These are phyloP conservation scores for Cardiospermum halicacabum DNA, from an alignment of 345 rosid species.

Conservation along the genomic window DNA sequence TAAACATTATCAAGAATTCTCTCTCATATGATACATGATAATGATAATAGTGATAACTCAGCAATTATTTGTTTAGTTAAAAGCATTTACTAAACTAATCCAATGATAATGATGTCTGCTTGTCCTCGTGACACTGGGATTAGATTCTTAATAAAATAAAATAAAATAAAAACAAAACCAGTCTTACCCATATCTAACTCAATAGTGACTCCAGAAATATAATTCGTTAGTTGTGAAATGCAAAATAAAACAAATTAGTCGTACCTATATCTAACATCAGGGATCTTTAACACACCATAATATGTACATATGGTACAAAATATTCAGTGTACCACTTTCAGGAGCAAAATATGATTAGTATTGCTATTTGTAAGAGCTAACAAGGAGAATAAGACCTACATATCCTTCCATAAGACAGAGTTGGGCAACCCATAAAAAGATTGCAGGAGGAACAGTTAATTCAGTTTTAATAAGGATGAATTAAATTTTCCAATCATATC, in stretches of 20 bases:
- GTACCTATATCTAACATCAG: neutral
- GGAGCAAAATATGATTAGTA: no score
- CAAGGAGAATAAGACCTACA: neutral
- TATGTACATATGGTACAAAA: neutral
- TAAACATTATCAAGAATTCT: no score
- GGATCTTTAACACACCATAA: neutral
- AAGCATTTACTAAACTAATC: slow-evolving; percentile 1
- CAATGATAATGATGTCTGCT: slow-evolving; percentile 7
- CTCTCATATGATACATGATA: neutral
- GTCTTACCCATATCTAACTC: neutral
- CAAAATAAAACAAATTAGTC: no score
- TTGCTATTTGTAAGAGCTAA: neutral
- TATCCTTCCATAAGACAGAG: neutral
- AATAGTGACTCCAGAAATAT: no score
- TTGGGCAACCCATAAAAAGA: neutral
- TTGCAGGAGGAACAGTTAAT: no score
- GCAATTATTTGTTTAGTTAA: neutral
- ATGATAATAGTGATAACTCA: slow-evolving; percentile 12
- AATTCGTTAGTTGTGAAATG: no score
- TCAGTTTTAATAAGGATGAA: slow-evolving; percentile 1
- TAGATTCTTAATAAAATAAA: neutral
- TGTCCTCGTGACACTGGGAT: slow-evolving; percentile 3
- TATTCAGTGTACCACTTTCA: no score
- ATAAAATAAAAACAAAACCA: neutral
- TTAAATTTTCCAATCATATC: slow-evolving; percentile 4